Evolutionary conservation across 805 yeast genomes (phyloP).

Genomic region (Starmerella kuoi): DNA sequence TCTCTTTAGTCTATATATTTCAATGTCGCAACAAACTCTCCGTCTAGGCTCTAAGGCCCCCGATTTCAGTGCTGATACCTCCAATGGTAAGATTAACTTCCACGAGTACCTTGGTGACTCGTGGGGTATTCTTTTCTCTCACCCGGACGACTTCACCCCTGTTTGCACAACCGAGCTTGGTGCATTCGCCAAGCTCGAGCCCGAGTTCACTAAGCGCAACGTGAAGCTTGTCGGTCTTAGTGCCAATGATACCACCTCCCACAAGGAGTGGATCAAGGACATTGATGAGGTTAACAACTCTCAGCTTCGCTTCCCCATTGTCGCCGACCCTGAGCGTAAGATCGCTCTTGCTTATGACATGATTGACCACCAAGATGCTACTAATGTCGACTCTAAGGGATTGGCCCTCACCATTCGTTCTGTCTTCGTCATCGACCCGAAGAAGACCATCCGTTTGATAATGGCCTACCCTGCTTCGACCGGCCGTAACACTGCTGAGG

Average conservation of each 20-base stretch:
- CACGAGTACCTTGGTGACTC: constrained; percentile 75
- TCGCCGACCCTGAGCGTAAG: constrained; percentile 78
- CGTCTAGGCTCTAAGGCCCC: constrained; percentile 85
- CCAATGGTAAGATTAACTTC: constrained; percentile 74
- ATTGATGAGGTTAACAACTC: constrained; percentile 76
- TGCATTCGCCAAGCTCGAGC: constrained; percentile 83
- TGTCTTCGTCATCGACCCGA: constrained; percentile 84
- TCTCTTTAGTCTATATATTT: not conserved
- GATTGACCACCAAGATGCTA: constrained; percentile 79
- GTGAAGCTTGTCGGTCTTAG: constrained; percentile 85
- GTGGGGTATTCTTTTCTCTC: constrained; percentile 85
- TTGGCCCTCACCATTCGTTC: constrained; percentile 84
- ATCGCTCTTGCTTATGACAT: constrained; percentile 72
- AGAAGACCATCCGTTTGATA: constrained; percentile 77
- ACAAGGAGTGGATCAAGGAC: constrained; percentile 84
- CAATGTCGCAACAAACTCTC: constrained; percentile 26
- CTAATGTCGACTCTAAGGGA: constrained; percentile 59
- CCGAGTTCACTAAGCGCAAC: constrained; percentile 76
- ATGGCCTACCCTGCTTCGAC: constrained; percentile 87
- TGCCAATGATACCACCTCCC: constrained; percentile 73
- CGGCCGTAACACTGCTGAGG: constrained; percentile 92
- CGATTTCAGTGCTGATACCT: constrained; percentile 71
- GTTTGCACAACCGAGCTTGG: constrained; percentile 96
- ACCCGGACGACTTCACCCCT: constrained; percentile 95
- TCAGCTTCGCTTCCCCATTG: constrained; percentile 73